These are phyloP conservation scores for Eucalyptus paniculata DNA, from an alignment of 345 rosid species.

Conservation along the genomic window DNA sequence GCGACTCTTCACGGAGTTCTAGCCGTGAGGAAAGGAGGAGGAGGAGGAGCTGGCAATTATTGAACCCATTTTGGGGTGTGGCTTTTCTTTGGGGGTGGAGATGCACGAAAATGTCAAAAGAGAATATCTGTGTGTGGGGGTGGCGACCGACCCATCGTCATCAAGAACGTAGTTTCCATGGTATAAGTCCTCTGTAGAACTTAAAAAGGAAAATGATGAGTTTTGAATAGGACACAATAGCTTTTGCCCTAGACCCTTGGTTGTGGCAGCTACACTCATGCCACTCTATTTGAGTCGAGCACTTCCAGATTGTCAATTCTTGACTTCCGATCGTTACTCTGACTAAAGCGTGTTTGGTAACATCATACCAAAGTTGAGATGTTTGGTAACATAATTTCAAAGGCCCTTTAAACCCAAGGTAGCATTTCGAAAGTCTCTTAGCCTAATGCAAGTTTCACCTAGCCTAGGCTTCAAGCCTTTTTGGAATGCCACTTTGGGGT, in stretches of 20 bases:
- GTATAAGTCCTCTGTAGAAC: background rate
- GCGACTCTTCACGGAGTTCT: background rate
- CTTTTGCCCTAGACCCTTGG: background rate
- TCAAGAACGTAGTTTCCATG: background rate
- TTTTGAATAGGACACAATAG: background rate
- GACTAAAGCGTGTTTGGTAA: background rate
- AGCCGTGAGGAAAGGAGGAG: background rate
- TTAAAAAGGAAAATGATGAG: background rate
- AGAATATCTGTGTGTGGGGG: background rate
- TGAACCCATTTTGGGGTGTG: background rate
- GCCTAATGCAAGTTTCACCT: background rate
- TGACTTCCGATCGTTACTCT: background rate
- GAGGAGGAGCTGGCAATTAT: background rate
- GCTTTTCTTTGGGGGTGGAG: background rate
- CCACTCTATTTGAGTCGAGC: background rate
- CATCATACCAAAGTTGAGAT: background rate
- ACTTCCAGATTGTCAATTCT: background rate
- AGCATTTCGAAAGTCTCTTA: background rate
- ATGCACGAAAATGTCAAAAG: background rate
- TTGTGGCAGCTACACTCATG: background rate
- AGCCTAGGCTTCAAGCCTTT: background rate
- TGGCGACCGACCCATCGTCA: background rate
- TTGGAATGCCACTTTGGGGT: background rate
- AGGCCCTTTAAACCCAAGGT: background rate
- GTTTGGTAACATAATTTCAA: background rate